Evolutionary conservation across 495 filamentous ascomycete genomes (phyloP).

Genomic region (Poronia punctata): DNA sequence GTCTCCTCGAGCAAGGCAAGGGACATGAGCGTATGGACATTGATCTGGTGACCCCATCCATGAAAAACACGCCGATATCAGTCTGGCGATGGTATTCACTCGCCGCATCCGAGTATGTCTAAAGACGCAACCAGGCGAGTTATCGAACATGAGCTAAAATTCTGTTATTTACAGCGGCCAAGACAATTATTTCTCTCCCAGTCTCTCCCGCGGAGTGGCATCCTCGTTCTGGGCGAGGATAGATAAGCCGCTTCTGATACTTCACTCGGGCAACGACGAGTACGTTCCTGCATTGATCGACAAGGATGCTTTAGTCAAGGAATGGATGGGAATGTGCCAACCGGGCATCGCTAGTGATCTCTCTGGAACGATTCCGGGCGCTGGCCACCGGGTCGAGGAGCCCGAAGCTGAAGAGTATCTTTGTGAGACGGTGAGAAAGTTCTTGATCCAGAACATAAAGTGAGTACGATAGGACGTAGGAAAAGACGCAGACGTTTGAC

Average conservation of each 20-base stretch:
- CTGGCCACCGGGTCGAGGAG: slow-evolving; percentile 35
- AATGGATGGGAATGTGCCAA: slow-evolving; percentile 46
- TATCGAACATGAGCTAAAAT: too few relatives aligned
- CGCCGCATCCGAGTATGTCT: slow-evolving; percentile 45
- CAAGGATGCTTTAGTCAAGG: slow-evolving; percentile 52
- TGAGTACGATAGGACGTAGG: slow-evolving; percentile 6
- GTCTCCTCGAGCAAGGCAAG: slow-evolving; percentile 44
- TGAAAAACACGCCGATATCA: slow-evolving; percentile 48
- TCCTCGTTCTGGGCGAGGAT: slow-evolving; percentile 54
- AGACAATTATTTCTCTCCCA: slow-evolving; percentile 87
- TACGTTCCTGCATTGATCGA: slow-evolving; percentile 57
- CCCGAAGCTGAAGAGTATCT: slow-evolving; percentile 30
- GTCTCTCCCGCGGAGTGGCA: slow-evolving; percentile 56
- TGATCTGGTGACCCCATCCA: slow-evolving; percentile 41
- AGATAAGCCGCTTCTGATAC: slow-evolving; percentile 50
- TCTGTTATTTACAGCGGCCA: slow-evolving; percentile 48
- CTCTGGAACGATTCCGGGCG: slow-evolving; percentile 36
- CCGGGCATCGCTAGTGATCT: slow-evolving; percentile 33
- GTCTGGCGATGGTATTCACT: slow-evolving; percentile 65
- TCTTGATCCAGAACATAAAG: slow-evolving; percentile 27
- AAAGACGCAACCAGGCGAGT: not conserved
- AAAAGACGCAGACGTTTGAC: not conserved
- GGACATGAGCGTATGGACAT: slow-evolving; percentile 52
- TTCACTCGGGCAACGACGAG: slow-evolving; percentile 70
- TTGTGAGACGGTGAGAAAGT: slow-evolving; percentile 28